phyloP scores from a whole-genome alignment of 1,284 basidiomycete genomes.

The Rhodotorula sp. region DNA sequence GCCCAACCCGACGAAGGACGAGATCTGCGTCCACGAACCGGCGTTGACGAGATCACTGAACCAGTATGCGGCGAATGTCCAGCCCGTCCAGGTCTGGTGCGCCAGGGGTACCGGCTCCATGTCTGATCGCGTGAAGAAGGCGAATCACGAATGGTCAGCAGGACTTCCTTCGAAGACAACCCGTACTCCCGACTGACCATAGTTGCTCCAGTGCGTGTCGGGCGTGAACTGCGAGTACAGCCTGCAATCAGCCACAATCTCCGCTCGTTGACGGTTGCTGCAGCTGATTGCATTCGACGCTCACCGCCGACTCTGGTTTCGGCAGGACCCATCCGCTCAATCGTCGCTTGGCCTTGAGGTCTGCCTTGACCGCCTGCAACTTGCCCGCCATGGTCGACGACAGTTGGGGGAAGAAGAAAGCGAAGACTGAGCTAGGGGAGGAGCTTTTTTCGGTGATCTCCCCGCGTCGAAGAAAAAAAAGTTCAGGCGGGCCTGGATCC shows the following conservation, averaged over 20 bases:
- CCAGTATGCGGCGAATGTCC: constrained; percentile 62
- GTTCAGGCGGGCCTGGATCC: too few species aligned
- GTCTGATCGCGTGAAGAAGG: not conserved
- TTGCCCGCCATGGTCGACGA: constrained; percentile 1
- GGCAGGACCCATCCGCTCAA: constrained; percentile 9
- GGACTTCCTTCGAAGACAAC: not conserved
- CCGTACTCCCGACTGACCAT: constrained; percentile 1
- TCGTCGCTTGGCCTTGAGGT: constrained; percentile 8
- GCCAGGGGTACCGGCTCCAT: constrained; percentile 14
- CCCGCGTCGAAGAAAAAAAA: too few species aligned
- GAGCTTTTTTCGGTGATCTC: too few species aligned
- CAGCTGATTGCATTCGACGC: not conserved
- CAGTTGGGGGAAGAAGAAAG: not conserved
- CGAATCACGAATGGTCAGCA: too few species aligned
- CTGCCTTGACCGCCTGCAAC: constrained; percentile 12
- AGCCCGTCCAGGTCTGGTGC: constrained; percentile 52
- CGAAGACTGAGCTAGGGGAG: not conserved
- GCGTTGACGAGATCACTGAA: constrained; percentile 58
- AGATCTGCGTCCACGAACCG: constrained; percentile 19
- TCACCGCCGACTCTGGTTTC: constrained; percentile 17
- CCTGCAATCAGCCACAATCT: not conserved
- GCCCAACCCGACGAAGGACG: constrained; percentile 11
- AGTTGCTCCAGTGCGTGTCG: constrained; percentile 17
- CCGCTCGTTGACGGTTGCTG: too few species aligned
- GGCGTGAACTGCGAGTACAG: constrained; percentile 20